These are phyloP conservation scores for Jackrogersella minutella DNA, from an alignment of 495 filamentous ascomycete species.

Conservation along the genomic window DNA sequence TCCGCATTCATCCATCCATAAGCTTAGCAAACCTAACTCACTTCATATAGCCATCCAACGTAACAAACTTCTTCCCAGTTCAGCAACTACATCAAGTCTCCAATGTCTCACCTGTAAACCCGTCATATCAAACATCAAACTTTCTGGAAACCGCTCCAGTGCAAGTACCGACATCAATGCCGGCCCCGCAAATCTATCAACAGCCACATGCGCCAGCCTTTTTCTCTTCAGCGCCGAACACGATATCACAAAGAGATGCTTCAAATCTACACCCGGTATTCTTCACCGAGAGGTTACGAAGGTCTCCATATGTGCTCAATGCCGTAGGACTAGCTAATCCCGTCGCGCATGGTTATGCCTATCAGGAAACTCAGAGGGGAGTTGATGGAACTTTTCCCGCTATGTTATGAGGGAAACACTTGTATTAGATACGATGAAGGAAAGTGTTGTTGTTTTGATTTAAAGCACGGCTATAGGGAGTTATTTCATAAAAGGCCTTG, in stretches of 20 bases:
- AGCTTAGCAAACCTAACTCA: not conserved
- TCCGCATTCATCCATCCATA: not conserved
- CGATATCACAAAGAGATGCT: conserved; percentile 45
- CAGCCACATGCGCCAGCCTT: conserved; percentile 7
- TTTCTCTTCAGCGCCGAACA: not conserved
- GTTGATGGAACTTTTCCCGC: conserved; percentile 39
- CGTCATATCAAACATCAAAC: not conserved
- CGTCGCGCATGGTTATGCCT: conserved; percentile 63
- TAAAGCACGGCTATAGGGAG: not conserved
- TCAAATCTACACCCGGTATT: conserved; percentile 65
- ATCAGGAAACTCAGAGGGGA: conserved; percentile 49
- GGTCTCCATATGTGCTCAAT: conserved; percentile 42
- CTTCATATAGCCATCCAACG: not conserved
- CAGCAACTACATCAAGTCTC: not conserved
- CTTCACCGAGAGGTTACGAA: conserved; percentile 63
- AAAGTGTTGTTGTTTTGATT: not conserved
- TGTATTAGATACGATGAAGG: not conserved
- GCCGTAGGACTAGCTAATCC: conserved; percentile 48
- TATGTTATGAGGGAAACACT: conserved; percentile 50
- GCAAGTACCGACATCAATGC: conserved; percentile 12
- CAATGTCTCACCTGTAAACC: conserved; percentile 3
- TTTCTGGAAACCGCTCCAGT: conserved; percentile 3
- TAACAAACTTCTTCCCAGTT: not conserved
- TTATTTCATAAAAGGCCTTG: not conserved
- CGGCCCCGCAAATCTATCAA: conserved; percentile 18